Evolutionary conservation across 805 yeast species (phyloP), one percentile per base, ranked within the genome.

Genomic region (Monosporozyma siamensis): DNA sequence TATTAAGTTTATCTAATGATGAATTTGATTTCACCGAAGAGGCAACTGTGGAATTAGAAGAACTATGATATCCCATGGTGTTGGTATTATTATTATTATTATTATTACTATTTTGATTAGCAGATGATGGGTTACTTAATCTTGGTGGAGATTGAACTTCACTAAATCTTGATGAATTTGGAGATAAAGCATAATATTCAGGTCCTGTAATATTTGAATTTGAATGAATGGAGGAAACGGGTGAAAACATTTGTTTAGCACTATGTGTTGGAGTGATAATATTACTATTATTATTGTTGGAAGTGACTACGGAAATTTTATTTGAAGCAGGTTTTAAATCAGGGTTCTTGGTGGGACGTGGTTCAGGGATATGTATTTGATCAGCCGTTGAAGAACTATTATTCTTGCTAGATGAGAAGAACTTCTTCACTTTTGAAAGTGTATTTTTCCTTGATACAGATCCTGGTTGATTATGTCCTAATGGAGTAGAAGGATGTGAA

Each of bases 401-500:
- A 17, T 32, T 24, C 17, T 15, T 29, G 8, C 14, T 22, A n/a
- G 21, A 22, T 3, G 31, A 36, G 39, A 45, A 45, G 37, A 46
- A 32, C 18, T 46, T 46, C 21, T 38, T 44, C 17, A 39, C 41
- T 29, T 41, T 46, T 17, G 44, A 45, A 12, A 43, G 29, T 4
- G 44, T 44, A 26, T 39, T 41, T 18, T 36, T 45, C 25, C 43
- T 45, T 4, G 43, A 21, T 20, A 40, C 38, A 15, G 26, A 29
- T 6, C 12, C 32, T 8, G 6, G 6, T 29, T 29, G 32, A 10
- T 29, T 18, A 29, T 29, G 32, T 29, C 20, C 32, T 11, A 29
- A 29, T 4, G 32, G 32, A 29, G 32, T 29, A 29, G 32, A 15
- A 14, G 32, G 20, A 29, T 29, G 32, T 8, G 32, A 29, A 6